Conservation (phyloP, 371 early-diverging fungal species). For the Actinomortierella wolfii region DNA sequence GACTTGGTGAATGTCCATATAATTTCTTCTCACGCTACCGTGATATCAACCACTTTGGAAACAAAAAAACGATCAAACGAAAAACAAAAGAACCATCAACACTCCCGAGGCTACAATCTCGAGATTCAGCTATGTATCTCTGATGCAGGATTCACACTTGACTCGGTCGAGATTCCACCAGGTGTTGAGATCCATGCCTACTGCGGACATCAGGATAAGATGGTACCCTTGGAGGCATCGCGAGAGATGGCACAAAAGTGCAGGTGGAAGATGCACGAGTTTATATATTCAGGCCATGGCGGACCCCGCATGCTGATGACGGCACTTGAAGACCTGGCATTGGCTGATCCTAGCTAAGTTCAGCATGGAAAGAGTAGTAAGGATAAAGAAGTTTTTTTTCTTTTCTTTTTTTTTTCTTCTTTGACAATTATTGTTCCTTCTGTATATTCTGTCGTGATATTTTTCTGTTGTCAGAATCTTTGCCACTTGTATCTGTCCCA, state of each 20-base stretch:
- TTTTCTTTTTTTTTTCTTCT: too few relatives aligned
- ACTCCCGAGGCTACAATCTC: conserved; percentile 39
- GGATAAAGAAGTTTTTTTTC: too few relatives aligned
- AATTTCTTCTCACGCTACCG: not conserved
- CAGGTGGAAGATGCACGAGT: conserved; percentile 40
- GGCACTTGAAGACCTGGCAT: conserved; percentile 35
- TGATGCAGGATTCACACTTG: conserved; percentile 30
- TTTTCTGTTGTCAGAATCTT: too few relatives aligned
- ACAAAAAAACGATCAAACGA: not conserved
- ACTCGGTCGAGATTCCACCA: conserved; percentile 12
- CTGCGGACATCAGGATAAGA: conserved; percentile 25
- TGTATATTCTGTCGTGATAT: too few relatives aligned
- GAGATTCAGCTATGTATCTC: conserved; percentile 45
- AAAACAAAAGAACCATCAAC: conserved; percentile 30
- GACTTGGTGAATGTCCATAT: not conserved
- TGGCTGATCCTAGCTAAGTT: conserved; percentile 2
- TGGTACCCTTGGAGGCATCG: conserved; percentile 39
- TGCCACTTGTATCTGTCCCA: too few relatives aligned
- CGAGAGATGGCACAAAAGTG: conserved; percentile 30
- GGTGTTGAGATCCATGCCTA: conserved; percentile 34
- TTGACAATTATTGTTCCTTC: too few relatives aligned
- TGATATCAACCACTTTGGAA: not conserved
- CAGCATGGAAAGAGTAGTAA: too few relatives aligned
- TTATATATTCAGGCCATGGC: conserved; percentile 40
- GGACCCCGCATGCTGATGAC: conserved; percentile 42